Percentiles rank a stretch among this genome's conserved stretches.
phyloP scores from a whole-genome alignment of 2,329 filamentous ascomycete genomes.

The Ophiocordyceps camponoti-saundersi region DNA sequence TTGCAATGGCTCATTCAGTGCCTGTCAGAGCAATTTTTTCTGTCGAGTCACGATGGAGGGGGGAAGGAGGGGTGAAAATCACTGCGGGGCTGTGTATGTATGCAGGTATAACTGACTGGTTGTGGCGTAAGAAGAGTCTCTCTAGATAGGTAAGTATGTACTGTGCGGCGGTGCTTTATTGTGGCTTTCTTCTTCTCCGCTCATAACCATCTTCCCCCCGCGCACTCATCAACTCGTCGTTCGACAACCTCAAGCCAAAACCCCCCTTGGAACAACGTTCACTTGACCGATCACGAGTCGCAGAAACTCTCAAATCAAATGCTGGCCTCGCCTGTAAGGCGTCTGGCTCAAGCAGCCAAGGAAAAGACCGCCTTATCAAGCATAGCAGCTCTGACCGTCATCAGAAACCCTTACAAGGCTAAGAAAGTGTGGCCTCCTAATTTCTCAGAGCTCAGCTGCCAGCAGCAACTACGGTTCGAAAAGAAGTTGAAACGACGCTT shows the following conservation, averaged over 20 bases:
- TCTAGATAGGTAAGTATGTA: too few species aligned
- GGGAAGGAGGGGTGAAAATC: slow-evolving; percentile 16
- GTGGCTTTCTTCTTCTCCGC: background rate
- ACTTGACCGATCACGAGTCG: too few species aligned
- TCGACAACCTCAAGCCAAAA: too few species aligned
- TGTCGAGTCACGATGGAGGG: background rate
- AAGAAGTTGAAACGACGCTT: slow-evolving; percentile 60
- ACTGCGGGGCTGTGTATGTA: slow-evolving; percentile 14
- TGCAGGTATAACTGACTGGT: slow-evolving; percentile 4
- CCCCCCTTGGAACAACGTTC: too few species aligned
- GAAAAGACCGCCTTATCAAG: slow-evolving; percentile 9
- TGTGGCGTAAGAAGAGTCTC: background rate
- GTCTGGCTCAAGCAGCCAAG: slow-evolving; percentile 15
- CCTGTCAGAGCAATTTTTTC: background rate
- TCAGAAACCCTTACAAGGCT: slow-evolving; percentile 38
- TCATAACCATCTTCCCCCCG: too few species aligned
- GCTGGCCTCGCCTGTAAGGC: slow-evolving; percentile 17
- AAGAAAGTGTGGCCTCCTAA: slow-evolving; percentile 68
- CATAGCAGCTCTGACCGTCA: slow-evolving; percentile 21
- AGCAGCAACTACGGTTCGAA: slow-evolving; percentile 64
- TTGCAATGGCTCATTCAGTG: background rate
- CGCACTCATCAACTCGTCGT: too few species aligned
- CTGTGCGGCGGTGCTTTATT: slow-evolving; percentile 8
- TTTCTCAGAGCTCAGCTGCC: slow-evolving; percentile 49
- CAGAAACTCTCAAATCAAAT: slow-evolving; percentile 7